Evolutionary conservation across 164 flowering plant genomes (phyloP), one percentile per base, ranked within the genome.

Genomic region (Tinospora cordifolia): DNA sequence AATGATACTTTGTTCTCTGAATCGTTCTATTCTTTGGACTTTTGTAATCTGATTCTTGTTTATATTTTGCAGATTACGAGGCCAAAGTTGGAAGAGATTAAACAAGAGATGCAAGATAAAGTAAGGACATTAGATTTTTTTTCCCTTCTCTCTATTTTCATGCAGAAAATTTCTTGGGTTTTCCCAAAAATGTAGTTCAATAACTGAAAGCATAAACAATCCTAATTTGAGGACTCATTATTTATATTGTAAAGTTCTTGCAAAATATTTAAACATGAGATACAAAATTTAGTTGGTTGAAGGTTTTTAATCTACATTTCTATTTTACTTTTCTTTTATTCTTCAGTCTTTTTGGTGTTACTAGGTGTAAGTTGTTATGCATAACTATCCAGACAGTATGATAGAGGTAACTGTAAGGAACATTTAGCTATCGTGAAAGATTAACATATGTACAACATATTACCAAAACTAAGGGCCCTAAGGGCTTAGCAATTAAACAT

Each of bases 71-170:
- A 90, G 96, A 25, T 86, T 57, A 73, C 88, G 83, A 86, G 88
- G 66, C 93, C 93, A 24, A 79, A 67, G 21, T 65, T 90, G 79
- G 93, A 88, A 69, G 89, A 79, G 67, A 66, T 88, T n/a, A 82
- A 75, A 68, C 72, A 76, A 69, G 73, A 84, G 71, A 80, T 88
- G 78, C 71, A 84, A 41, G 72, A 70, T 38, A 75, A 51, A 86
- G 96, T 90, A 79, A 69, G 66, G 11, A 51, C 21, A n/a, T 15
- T 17, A 57, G 30, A 62, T 17, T 44, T 39, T 39, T n/a, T n/a
- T n/a, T n/a, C n/a, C 21, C 22, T 64, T 34, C 14, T 64, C n/a
- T 38, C 8, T 14, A 1, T 62, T 67, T 24, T 14, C 9, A 14
- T 27, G 10, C 27, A 24, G 36, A 14, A 6, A 49, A 54, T 8